Evolutionary conservation across 2,329 filamentous ascomycete genomes (phyloP), one percentile per base, ranked within the genome.

Genomic region (Alternaria triticina): DNA sequence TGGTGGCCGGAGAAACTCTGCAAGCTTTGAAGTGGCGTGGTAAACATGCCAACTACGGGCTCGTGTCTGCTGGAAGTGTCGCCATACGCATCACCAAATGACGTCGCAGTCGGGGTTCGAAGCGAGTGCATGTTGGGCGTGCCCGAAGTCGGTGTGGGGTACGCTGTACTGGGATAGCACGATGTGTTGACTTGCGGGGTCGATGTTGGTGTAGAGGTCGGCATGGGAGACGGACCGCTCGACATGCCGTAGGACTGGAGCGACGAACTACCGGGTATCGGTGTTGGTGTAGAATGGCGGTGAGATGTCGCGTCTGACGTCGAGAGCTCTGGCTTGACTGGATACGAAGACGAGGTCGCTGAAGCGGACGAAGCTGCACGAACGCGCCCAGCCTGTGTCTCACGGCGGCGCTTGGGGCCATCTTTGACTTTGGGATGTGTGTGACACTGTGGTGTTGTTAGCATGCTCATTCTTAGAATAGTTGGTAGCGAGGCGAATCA

Each of bases 391-490:
- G 75, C 72, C 30, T 79, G 72, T 9, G 80, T 80, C 73, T 81
- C 80, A 66, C 80, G 79, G 49, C 80, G 80, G 57, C 80, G 71
- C 62, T 81, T 82, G 30, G 79, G 80, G 10, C 78, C 79, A 60
- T 82, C 80, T 71, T 81, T 81, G 57, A 81, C 79, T 70, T 82
- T 82, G 10, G 80, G 78, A 59, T 81, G 80, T 3, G 79, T 81
- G 69, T 82, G 80, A 67, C 80, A 82, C 80, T 81, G 58, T 20
- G 20, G 51, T 25, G 28, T 58, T 56, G 67, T 78, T 74, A 78
- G 74, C 59, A 71, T 51, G 45, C 57, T 60, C 60, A 33, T 61
- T 27, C 46, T 66, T 68, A 65, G 67, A 51, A 17, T 60, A 71
- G 52, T 22, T 6, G 50, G 33, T 23, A 11, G 57, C 22, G 44